A percentile compares a stretch with the other conserved stretches of the same genome.
phyloP scores from a whole-genome alignment of 2,329 filamentous ascomycete species.

The Aspergillus costaricaensis region DNA sequence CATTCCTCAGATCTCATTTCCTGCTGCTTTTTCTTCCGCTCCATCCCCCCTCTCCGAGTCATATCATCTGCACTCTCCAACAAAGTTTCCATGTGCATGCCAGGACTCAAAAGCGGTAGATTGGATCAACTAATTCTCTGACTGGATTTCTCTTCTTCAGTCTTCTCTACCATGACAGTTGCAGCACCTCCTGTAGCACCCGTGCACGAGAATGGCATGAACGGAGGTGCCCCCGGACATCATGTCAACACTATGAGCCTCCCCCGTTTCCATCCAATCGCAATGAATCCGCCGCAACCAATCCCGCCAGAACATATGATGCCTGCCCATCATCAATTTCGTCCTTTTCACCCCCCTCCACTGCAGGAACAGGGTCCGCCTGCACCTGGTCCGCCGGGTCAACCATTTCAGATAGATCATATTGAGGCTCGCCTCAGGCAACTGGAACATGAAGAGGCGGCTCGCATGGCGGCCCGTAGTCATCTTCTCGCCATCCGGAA shows the following conservation, averaged over 20 bases:
- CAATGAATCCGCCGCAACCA: slow-evolving; percentile 41
- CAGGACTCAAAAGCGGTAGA: slow-evolving; percentile 2
- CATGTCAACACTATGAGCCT: slow-evolving; percentile 33
- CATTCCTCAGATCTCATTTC: slow-evolving; percentile 6
- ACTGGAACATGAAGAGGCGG: slow-evolving; percentile 44
- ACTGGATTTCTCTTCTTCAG: slow-evolving; percentile 1
- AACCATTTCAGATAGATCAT: slow-evolving; percentile 37
- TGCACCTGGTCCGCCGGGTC: slow-evolving; percentile 25
- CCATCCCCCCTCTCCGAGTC: slow-evolving; percentile 3
- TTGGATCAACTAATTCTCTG: slow-evolving; percentile 15
- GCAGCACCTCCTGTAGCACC: slow-evolving; percentile 40
- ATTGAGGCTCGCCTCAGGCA: slow-evolving; percentile 42
- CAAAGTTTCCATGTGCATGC: slow-evolving; percentile 12
- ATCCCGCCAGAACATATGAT: slow-evolving; percentile 37
- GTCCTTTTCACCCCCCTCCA: slow-evolving; percentile 32
- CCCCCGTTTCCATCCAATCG: slow-evolving; percentile 44
- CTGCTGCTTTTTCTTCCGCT: slow-evolving; percentile 10
- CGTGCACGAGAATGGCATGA: slow-evolving; percentile 36
- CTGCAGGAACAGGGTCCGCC: slow-evolving; percentile 34
- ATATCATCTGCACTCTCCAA: slow-evolving; percentile 1
- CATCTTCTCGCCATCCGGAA: slow-evolving; percentile 41
- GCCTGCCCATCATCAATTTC: slow-evolving; percentile 36
- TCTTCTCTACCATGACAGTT: slow-evolving; percentile 35
- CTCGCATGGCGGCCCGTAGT: slow-evolving; percentile 40
- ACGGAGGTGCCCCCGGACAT: slow-evolving; percentile 26